Percentiles rank a stretch among this genome's conserved stretches.
Evolutionary conservation across 768 basidiomycete species (phyloP).

Genomic region (Lactarius tabidus): DNA sequence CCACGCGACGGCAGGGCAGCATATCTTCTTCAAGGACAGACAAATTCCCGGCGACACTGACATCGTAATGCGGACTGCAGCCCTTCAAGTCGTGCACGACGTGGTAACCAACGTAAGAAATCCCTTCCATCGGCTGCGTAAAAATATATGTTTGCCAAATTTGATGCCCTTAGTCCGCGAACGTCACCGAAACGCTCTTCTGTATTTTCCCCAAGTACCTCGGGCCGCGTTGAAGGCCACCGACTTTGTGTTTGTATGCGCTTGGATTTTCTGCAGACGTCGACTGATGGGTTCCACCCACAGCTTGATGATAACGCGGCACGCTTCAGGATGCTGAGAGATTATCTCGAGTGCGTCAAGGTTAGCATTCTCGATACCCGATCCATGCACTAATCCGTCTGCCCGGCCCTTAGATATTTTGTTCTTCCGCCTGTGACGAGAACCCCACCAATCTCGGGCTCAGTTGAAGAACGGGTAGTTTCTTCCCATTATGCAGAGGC

Average conservation of each 20-base stretch:
- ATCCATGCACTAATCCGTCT: background rate
- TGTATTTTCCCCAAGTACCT: conserved; percentile 74
- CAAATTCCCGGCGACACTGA: no score
- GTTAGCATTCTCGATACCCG: conserved; percentile 10
- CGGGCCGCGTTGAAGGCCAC: conserved; percentile 64
- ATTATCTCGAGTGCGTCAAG: conserved; percentile 7
- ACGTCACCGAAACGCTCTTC: conserved; percentile 56
- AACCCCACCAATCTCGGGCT: background rate
- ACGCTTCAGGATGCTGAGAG: conserved; percentile 11
- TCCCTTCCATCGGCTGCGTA: no score
- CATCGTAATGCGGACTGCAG: no score
- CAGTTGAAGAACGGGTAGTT: background rate
- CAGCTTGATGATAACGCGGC: conserved; percentile 18
- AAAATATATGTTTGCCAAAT: no score
- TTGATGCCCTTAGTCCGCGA: conserved; percentile 1
- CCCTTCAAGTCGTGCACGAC: no score
- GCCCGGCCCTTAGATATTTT: background rate
- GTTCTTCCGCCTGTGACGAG: background rate
- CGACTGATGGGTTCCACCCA: background rate
- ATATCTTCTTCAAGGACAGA: no score
- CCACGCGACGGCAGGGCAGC: no score
- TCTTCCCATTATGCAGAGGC: background rate
- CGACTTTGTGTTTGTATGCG: conserved; percentile 45
- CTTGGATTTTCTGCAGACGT: background rate
- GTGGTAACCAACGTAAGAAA: no score